Conservation (phyloP, 2,329 filamentous ascomycete genomes). For the Truncatella angustata region DNA sequence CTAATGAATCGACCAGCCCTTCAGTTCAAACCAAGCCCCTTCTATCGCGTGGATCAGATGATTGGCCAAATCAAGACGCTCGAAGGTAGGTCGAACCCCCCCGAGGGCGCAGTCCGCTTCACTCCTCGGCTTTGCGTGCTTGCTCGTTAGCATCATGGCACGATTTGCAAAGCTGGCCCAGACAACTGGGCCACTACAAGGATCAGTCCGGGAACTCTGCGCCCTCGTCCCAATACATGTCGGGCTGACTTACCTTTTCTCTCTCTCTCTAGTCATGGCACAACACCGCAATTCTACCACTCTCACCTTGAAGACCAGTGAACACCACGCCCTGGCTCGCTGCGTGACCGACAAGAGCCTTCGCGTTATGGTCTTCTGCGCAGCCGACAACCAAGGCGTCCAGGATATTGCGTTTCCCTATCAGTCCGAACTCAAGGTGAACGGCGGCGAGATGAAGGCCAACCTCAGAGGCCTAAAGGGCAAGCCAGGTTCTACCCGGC, state of each 20-base stretch:
- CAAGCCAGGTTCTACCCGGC: constrained; percentile 89
- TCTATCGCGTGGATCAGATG: constrained; percentile 69
- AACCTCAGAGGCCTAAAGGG: constrained; percentile 95
- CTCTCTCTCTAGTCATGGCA: constrained; percentile 49
- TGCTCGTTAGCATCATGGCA: neutral
- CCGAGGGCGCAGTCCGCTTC: no score
- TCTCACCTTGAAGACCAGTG: constrained; percentile 46
- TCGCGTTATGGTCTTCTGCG: constrained; percentile 82
- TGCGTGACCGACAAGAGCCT: constrained; percentile 61
- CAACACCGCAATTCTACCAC: constrained; percentile 49
- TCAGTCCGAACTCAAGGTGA: constrained; percentile 89
- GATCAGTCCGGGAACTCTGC: no score
- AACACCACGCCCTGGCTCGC: constrained; percentile 49
- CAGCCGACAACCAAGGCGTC: constrained; percentile 57
- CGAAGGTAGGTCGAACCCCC: constrained; percentile 57
- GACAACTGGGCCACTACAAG: no score
- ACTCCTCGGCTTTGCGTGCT: neutral
- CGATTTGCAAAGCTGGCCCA: no score
- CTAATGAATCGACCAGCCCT: constrained; percentile 10
- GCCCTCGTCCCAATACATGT: neutral
- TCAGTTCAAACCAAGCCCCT: constrained; percentile 72
- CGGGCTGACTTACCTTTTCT: neutral
- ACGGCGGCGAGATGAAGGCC: constrained; percentile 83
- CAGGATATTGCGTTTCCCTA: constrained; percentile 88
- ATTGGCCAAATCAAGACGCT: constrained; percentile 66